Evolutionary conservation across 805 yeast genomes (phyloP).

Genomic region (Phaffomyces thermotolerans): DNA sequence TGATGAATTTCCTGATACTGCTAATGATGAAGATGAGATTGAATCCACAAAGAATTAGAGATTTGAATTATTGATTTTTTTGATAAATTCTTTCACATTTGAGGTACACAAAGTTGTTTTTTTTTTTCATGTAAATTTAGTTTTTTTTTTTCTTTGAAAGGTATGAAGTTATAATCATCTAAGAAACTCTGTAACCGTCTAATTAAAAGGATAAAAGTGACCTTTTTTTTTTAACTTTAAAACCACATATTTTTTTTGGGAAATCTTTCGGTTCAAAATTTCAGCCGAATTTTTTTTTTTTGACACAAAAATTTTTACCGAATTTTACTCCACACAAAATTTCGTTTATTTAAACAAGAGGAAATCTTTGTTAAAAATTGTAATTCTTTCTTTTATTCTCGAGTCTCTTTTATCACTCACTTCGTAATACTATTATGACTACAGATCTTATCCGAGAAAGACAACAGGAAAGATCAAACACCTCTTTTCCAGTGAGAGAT

Average conservation of each 20-base stretch:
- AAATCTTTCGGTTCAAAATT: not conserved
- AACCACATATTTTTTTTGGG: too few relatives aligned
- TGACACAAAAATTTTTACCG: not conserved
- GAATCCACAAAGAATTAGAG: conserved; percentile 7
- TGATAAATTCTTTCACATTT: not conserved
- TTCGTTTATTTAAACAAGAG: not conserved
- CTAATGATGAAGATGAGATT: not conserved
- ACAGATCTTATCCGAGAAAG: conserved; percentile 14
- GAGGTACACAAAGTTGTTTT: too few relatives aligned
- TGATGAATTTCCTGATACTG: conserved; percentile 23
- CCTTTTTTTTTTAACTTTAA: too few relatives aligned
- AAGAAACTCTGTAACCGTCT: too few relatives aligned
- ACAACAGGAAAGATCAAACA: conserved; percentile 34
- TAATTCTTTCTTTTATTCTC: too few relatives aligned
- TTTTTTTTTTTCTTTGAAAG: not conserved
- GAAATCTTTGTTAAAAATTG: not conserved
- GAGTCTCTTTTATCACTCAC: too few relatives aligned
- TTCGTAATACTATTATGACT: not conserved
- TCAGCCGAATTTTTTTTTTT: not conserved
- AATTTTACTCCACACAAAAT: not conserved
- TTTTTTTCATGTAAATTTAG: too few relatives aligned
- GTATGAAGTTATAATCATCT: too few relatives aligned
- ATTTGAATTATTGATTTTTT: not conserved
- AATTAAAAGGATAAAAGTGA: too few relatives aligned
- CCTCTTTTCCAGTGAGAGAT: conserved; percentile 34